Base-by-base conservation (phyloP, 768 basidiomycete genomes). In the Pleurotus platypus region DNA sequence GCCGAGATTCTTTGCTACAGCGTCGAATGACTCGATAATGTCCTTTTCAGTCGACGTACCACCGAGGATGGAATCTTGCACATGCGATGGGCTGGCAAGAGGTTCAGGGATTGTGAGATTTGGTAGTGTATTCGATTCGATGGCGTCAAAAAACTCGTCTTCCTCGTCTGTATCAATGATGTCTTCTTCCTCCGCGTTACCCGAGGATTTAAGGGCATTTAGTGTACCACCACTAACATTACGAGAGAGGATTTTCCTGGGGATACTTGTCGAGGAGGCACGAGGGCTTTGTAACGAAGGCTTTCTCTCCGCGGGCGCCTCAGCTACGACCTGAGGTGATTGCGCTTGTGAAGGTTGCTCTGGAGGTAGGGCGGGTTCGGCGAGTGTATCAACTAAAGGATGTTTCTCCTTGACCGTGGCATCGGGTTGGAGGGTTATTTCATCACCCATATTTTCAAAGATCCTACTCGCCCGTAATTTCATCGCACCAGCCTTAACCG, bases 141-240 rank as follows among this genome's bases (percentile, higher is more conserved):
- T 94, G 27, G 96, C 95, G 68, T 98, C 96, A 67, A 96, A 98
- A 71, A 98, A 98, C 70, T 98, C 94, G 71, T 98, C 96, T 65
- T 94, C 90, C 43, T 92, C 90, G 63, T 90, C 89, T 1, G 87
- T 89, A 55, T 81, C 81, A 26, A 58, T 72, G 8, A 76, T 77
- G 13, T 70, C 71, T 3, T 70, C 69, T 13, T 64, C 59, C 8
- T 59, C 63, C 54, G 54, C 57, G 60, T 60, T 51, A 67, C 26
- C 46, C 56, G 15, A 63, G 11, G 51, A 53, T n/a, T 35, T 37
- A 4, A 22, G 15, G n/a, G 22, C 18, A 16, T 35, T 35, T 4
- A 53, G 30, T 11, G 20, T 16, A 24, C 51, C 51, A 40, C 51
- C 38, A 22, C 51, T 42, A 8, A 40, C 30, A 40, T 30, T 40